Conservation (phyloP, 208 protist genomes). For the Trypanosoma vivax region DNA sequence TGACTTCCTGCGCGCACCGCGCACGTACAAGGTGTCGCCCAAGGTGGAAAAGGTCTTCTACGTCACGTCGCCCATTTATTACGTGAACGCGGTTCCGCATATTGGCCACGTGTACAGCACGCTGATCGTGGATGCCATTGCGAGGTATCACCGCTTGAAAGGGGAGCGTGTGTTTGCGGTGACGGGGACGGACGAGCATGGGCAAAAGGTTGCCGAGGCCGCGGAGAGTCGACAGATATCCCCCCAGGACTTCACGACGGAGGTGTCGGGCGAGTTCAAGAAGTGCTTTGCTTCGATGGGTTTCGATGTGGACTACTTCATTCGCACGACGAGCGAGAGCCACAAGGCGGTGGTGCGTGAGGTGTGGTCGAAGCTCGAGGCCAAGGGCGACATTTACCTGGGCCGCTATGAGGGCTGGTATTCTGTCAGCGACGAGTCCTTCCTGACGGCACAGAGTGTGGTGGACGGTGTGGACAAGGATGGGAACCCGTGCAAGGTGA, state of each 20-base stretch:
- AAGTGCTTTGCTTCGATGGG: constrained; percentile 83
- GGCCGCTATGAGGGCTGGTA: constrained; percentile 99
- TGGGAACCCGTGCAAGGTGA: constrained; percentile 89
- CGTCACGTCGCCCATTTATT: constrained; percentile 88
- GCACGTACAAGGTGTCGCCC: constrained; percentile 60
- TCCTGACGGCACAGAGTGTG: constrained; percentile 82
- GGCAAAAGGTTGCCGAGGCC: constrained; percentile 95
- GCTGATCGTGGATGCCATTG: constrained; percentile 86
- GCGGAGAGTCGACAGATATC: constrained; percentile 62
- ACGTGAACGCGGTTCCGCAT: constrained; percentile 89
- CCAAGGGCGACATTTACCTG: constrained; percentile 95
- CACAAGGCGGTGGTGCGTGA: constrained; percentile 74
- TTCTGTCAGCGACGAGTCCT: constrained; percentile 96
- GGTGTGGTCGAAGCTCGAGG: constrained; percentile 88
- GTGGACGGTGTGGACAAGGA: constrained; percentile 84
- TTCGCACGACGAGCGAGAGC: constrained; percentile 92
- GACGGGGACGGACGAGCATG: constrained; percentile 99
- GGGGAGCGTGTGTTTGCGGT: constrained; percentile 88
- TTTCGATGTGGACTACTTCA: constrained; percentile 93
- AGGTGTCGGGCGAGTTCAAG: constrained; percentile 85
- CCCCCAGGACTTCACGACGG: constrained; percentile 89
- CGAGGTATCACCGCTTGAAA: constrained; percentile 81
- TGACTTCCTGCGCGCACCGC: constrained; percentile 77
- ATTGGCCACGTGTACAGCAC: constrained; percentile 91
- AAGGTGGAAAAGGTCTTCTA: constrained; percentile 74